Evolutionary conservation across 1,139 yeast species (phyloP).

Genomic region (Eremothecium coryli): DNA sequence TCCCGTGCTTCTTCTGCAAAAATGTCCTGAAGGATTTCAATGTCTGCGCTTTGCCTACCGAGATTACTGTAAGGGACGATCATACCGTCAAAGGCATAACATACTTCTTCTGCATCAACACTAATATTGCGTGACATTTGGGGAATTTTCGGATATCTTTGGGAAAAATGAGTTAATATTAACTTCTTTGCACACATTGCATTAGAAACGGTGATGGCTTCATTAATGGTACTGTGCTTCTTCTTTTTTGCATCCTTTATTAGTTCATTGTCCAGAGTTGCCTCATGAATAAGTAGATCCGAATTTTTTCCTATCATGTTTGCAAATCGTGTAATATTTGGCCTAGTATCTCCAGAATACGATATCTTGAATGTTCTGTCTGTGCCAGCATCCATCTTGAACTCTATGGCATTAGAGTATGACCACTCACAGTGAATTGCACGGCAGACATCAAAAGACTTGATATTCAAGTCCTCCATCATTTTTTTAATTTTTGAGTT

Average conservation of each 20-base stretch:
- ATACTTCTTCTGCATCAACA: constrained; percentile 29
- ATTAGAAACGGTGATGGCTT: constrained; percentile 65
- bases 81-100: constrained; percentile 61
- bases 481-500: constrained; percentile 18
- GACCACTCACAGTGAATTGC: constrained; percentile 85
- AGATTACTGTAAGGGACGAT: constrained; percentile 38
- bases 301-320: constrained; percentile 53
- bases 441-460: constrained; percentile 47
- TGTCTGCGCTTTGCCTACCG: constrained; percentile 29
- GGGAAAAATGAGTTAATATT: constrained; percentile 84
- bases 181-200: constrained; percentile 65
- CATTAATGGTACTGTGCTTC: constrained; percentile 83
- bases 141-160: constrained; percentile 71
- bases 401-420: constrained; percentile 58
- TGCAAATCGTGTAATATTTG: constrained; percentile 50
- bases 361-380: constrained; percentile 51
- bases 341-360: constrained; percentile 94
- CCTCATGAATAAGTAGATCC: constrained; percentile 82
- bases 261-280: constrained; percentile 76
- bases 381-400: constrained; percentile 30
- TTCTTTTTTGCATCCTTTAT: constrained; percentile 75
- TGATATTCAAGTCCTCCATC: constrained; percentile 28
- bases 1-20: constrained; percentile 25
- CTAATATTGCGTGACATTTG: constrained; percentile 25
- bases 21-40: constrained; percentile 24